Evolutionary conservation across 2,329 filamentous ascomycete genomes (phyloP).

Genomic region (Pyrenochaeta sp.): DNA sequence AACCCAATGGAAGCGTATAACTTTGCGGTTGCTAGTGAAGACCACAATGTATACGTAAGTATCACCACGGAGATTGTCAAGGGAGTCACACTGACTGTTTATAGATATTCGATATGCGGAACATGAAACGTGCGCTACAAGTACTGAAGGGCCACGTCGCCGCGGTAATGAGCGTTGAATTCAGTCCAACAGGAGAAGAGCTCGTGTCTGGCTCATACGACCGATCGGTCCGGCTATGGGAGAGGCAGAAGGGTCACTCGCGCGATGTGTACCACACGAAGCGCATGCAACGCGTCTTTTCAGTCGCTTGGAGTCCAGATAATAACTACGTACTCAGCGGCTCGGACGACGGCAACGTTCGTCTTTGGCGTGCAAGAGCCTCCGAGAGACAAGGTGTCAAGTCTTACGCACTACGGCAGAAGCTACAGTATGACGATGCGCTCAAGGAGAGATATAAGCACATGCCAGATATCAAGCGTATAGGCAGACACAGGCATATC

Average conservation of each 20-base stretch:
- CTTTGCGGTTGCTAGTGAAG: slow-evolving; percentile 90
- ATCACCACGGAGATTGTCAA: not conserved
- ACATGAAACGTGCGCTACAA: slow-evolving; percentile 86
- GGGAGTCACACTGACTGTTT: slow-evolving; percentile 8
- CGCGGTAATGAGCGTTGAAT: slow-evolving; percentile 96
- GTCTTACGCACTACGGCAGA: slow-evolving; percentile 82
- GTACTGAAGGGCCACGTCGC: slow-evolving; percentile 88
- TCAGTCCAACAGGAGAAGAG: slow-evolving; percentile 92
- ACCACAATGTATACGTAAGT: slow-evolving; percentile 79
- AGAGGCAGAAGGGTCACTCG: slow-evolving; percentile 79
- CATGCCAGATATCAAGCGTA: slow-evolving; percentile 95
- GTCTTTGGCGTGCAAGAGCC: slow-evolving; percentile 89
- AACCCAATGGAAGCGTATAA: slow-evolving; percentile 98
- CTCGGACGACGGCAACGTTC: slow-evolving; percentile 90
- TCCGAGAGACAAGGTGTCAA: slow-evolving; percentile 86
- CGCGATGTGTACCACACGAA: slow-evolving; percentile 97
- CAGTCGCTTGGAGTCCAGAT: slow-evolving; percentile 85
- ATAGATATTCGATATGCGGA: slow-evolving; percentile 88
- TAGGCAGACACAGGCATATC: slow-evolving; percentile 88
- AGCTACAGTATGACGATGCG: slow-evolving; percentile 90
- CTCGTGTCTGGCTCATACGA: slow-evolving; percentile 91
- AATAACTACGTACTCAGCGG: slow-evolving; percentile 89
- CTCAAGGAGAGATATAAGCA: slow-evolving; percentile 85
- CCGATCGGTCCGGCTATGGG: slow-evolving; percentile 87
- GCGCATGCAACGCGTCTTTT: slow-evolving; percentile 95